Percentiles rank a stretch among this genome's conserved stretches.
These are phyloP conservation scores for Marchantia polymorpha DNA, from an alignment of 225 moss, liverwort and hornwort species.

Conservation along the genomic window DNA sequence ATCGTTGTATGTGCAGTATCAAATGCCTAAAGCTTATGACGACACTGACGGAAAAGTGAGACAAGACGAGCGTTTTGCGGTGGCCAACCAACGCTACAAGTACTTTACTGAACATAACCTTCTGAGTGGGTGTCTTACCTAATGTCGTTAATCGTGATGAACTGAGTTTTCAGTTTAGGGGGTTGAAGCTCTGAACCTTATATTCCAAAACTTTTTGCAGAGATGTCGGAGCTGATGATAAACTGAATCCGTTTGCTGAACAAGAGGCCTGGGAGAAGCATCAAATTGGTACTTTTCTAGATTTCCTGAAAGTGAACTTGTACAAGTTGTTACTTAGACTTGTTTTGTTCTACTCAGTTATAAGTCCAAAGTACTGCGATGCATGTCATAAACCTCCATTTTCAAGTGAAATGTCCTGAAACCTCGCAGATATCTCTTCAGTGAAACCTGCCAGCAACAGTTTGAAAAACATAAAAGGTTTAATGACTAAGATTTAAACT, in stretches of 20 bases:
- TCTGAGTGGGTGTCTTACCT: no score
- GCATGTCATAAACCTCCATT: background rate
- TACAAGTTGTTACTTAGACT: background rate
- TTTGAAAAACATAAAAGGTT: background rate
- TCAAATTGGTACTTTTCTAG: slow-evolving; percentile 59
- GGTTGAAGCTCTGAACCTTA: background rate
- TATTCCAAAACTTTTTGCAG: slow-evolving; percentile 11
- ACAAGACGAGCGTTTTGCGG: slow-evolving; percentile 89
- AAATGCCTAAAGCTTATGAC: slow-evolving; percentile 85
- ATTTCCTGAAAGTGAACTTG: background rate
- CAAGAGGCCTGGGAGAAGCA: slow-evolving; percentile 97
- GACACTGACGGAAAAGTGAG: slow-evolving; percentile 72
- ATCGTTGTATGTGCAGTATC: slow-evolving; percentile 51
- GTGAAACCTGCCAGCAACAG: background rate
- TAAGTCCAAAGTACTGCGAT: no score
- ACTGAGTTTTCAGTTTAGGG: background rate
- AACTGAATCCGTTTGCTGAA: slow-evolving; percentile 80
- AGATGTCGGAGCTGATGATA: slow-evolving; percentile 62
- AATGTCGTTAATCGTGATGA: background rate
- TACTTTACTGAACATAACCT: slow-evolving; percentile 12
- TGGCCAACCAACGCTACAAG: slow-evolving; percentile 86
- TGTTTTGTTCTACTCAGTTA: background rate
- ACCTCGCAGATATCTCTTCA: background rate
- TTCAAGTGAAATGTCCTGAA: background rate
- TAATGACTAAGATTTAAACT: no score